phyloP scores from a whole-genome alignment of 306 rosid genomes.

The Castanospermum australe region DNA sequence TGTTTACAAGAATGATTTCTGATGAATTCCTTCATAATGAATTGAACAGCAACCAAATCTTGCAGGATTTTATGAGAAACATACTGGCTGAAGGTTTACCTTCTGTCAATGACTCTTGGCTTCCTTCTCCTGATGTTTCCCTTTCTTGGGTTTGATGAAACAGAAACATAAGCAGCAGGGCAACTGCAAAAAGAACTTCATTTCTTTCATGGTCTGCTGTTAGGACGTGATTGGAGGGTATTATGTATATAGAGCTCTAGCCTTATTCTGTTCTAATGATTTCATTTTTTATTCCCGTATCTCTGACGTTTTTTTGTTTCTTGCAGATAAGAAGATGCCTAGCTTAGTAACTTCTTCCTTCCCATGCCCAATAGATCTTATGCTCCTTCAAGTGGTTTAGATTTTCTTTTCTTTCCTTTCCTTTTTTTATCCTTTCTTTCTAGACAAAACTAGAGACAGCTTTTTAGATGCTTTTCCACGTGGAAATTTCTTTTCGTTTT shows the following conservation, averaged over 20 bases:
- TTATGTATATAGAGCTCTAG: constrained; percentile 13
- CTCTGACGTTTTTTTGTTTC: constrained; percentile 20
- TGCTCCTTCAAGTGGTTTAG: constrained; percentile 14
- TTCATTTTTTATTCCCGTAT: neutral
- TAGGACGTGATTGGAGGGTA: constrained; percentile 16
- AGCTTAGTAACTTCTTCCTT: constrained; percentile 22
- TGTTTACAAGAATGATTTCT: neutral
- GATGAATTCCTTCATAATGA: constrained; percentile 18
- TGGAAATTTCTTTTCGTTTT: neutral
- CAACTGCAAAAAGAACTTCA: constrained; percentile 57
- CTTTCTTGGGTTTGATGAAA: constrained; percentile 42
- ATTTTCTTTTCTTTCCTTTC: neutral
- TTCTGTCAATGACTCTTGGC: constrained; percentile 36
- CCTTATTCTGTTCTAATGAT: neutral
- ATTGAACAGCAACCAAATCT: constrained; percentile 1
- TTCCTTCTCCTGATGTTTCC: constrained; percentile 51
- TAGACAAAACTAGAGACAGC: neutral
- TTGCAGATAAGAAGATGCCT: constrained; percentile 36
- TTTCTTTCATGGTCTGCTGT: constrained; percentile 30
- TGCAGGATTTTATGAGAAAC: constrained; percentile 16
- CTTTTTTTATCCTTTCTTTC: neutral
- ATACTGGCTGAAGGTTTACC: neutral
- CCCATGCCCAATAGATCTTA: neutral
- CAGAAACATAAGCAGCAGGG: constrained; percentile 68
- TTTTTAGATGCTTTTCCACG: constrained; percentile 16